A percentile compares a stretch with the other conserved stretches of the same genome.
These are phyloP conservation scores for Paxillus rubicundulus DNA, from an alignment of 768 basidiomycete species.

Conservation along the genomic window DNA sequence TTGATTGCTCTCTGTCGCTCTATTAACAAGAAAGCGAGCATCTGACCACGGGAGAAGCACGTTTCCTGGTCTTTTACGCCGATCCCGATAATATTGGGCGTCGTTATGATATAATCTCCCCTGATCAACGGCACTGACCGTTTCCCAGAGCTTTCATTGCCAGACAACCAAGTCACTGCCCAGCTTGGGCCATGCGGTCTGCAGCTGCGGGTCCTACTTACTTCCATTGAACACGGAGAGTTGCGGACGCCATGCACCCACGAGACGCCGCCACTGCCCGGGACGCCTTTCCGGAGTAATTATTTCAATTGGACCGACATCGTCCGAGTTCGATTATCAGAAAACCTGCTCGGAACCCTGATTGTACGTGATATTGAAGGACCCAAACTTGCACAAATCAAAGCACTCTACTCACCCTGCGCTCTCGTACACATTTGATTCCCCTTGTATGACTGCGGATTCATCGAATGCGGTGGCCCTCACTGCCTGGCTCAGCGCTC, in stretches of 20 bases:
- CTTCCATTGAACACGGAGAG: neutral
- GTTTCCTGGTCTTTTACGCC: neutral
- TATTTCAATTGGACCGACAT: neutral
- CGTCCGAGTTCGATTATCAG: neutral
- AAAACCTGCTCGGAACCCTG: conserved; percentile 1
- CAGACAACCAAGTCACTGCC: neutral
- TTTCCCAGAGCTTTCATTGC: neutral
- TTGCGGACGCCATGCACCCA: neutral
- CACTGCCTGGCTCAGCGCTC: neutral
- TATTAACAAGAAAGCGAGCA: neutral
- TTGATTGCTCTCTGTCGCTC: neutral
- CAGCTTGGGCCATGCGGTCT: too few species aligned
- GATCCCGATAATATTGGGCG: neutral
- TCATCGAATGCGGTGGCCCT: neutral
- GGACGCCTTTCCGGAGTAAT: neutral
- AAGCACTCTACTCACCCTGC: neutral
- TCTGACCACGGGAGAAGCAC: neutral
- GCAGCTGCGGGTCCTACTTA: too few species aligned
- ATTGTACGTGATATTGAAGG: conserved; percentile 15
- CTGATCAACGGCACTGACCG: neutral
- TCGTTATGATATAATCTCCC: neutral
- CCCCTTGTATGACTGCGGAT: neutral
- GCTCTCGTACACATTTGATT: neutral
- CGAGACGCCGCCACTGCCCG: neutral
- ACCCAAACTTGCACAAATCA: neutral